These are phyloP conservation scores for Eucalyptus marginata DNA, from an alignment of 345 rosid species.

Conservation along the genomic window DNA sequence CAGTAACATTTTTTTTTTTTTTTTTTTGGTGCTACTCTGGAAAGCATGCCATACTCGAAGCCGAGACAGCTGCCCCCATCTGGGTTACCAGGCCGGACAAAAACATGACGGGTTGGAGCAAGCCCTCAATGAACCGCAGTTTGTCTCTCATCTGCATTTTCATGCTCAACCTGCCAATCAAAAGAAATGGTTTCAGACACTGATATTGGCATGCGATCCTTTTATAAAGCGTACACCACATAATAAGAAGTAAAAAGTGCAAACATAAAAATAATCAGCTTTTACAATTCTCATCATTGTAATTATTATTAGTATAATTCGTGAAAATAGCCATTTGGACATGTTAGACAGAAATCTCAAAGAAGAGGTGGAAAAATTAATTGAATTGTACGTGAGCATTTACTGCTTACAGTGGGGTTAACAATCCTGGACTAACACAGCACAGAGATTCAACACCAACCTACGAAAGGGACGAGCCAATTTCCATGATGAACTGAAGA, in stretches of 20 bases:
- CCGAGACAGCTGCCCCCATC: neutral
- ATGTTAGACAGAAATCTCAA: neutral
- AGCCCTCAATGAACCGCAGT: constrained; percentile 13
- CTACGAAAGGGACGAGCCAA: neutral
- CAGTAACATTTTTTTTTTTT: neutral
- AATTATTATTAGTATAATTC: neutral
- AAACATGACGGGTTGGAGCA: neutral
- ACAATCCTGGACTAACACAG: neutral
- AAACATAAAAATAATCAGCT: neutral
- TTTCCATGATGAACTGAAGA: neutral
- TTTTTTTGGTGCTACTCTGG: neutral
- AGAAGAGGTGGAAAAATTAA: neutral
- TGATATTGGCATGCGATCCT: neutral
- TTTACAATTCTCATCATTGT: neutral
- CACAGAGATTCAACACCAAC: neutral
- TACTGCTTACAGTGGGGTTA: neutral
- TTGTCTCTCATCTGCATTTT: constrained; percentile 35
- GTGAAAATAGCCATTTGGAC: neutral
- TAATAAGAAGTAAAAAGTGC: neutral
- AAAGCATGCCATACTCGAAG: neutral
- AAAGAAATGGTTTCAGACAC: neutral
- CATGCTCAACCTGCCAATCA: constrained; percentile 47
- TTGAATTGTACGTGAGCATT: neutral
- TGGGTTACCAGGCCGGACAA: neutral
- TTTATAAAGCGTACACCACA: neutral